Conservation (phyloP, 768 basidiomycete species). For the Macrocybe gigantea region DNA sequence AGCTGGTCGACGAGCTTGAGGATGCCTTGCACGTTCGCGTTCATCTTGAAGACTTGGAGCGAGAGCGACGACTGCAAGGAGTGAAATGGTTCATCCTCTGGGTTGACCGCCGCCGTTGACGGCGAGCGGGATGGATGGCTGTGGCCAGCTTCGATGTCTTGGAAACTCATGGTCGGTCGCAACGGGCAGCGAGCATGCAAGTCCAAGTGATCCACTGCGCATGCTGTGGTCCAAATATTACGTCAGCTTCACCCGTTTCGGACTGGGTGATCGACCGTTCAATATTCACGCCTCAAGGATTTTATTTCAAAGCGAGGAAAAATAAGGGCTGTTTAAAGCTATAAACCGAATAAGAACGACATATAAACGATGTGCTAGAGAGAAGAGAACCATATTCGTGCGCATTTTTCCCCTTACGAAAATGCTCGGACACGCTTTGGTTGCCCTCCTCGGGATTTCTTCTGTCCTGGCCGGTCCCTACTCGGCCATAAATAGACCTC, state of each 20-base stretch:
- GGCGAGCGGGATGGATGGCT: conserved; percentile 28
- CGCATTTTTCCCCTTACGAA: background rate
- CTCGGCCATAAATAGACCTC: background rate
- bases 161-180: conserved; percentile 40
- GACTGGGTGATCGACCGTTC: no score
- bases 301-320: no score
- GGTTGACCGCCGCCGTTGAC: conserved; percentile 28
- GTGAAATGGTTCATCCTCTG: conserved; percentile 71
- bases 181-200: no score
- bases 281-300: no score
- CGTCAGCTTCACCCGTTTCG: no score
- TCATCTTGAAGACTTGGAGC: conserved; percentile 98
- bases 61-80: conserved; percentile 75
- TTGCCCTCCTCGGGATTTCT: background rate
- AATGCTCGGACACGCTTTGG: background rate
- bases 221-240: no score
- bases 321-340: no score
- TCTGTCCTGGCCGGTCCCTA: background rate
- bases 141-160: conserved; percentile 48
- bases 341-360: no score
- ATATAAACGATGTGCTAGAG: no score
- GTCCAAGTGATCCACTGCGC: no score
- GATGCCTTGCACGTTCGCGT: conserved; percentile 94
- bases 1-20: conserved; percentile 95
- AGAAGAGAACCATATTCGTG: no score